Evolutionary conservation across 768 basidiomycete genomes (phyloP).

Genomic region (Trametes elegans): DNA sequence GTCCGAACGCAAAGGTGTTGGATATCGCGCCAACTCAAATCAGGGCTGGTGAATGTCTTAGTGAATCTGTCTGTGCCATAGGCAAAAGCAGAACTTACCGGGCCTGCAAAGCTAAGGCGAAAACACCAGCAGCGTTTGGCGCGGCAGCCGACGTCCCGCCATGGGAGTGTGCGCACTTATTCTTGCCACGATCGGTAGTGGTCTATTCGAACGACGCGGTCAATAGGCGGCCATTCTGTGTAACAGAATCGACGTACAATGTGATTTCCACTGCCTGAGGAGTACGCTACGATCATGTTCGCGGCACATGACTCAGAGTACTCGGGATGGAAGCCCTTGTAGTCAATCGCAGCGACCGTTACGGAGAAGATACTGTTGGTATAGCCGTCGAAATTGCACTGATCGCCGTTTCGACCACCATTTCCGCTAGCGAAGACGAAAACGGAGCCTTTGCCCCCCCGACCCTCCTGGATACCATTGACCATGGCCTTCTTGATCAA

Average conservation of each 20-base stretch:
- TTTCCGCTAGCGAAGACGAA: slow-evolving; percentile 99
- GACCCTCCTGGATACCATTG: slow-evolving; percentile 89
- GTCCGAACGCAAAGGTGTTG: slow-evolving; percentile 85
- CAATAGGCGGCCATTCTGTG: background rate
- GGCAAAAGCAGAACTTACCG: slow-evolving; percentile 45
- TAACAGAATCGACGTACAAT: slow-evolving; percentile 67
- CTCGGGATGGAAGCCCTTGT: slow-evolving; percentile 90
- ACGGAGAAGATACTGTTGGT: slow-evolving; percentile 97
- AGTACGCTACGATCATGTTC: slow-evolving; percentile 95
- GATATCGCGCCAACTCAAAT: slow-evolving; percentile 94
- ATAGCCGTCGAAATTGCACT: slow-evolving; percentile 99
- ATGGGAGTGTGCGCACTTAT: slow-evolving; percentile 76
- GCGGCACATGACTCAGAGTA: slow-evolving; percentile 98
- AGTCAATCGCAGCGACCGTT: slow-evolving; percentile 93
- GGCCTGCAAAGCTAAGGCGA: slow-evolving; percentile 85
- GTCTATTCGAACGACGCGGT: slow-evolving; percentile 49
- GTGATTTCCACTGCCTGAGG: slow-evolving; percentile 89
- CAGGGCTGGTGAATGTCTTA: slow-evolving; percentile 66
- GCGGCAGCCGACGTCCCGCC: slow-evolving; percentile 99
- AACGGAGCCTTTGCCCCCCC: slow-evolving; percentile 86
- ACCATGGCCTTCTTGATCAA: slow-evolving; percentile 92
- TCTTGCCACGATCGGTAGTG: slow-evolving; percentile 90
- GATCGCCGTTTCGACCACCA: slow-evolving; percentile 86
- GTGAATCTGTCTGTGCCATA: slow-evolving; percentile 8
- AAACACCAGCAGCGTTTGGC: slow-evolving; percentile 92